Evolutionary conservation across 441 rosid genomes (phyloP).

Genomic region (Flueggea neowawraea): DNA sequence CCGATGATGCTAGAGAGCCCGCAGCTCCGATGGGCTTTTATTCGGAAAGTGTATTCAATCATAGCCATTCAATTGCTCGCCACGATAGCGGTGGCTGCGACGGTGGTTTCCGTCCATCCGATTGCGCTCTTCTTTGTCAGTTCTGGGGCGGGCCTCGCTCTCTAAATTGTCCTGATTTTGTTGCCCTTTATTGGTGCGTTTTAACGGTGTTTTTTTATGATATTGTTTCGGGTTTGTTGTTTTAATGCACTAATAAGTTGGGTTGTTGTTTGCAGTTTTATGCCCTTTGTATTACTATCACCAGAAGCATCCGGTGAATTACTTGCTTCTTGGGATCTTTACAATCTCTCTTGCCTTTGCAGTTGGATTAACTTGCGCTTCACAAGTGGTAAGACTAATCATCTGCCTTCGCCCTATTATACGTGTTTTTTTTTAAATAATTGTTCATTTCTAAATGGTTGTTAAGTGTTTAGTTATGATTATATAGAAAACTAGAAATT

Average conservation of each 20-base stretch:
- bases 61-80: conserved; percentile 60
- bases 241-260: not conserved
- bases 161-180: conserved; percentile 72
- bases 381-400: conserved; percentile 55
- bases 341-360: conserved; percentile 66
- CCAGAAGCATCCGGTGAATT: conserved; percentile 92
- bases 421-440: not conserved
- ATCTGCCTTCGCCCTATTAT: not conserved
- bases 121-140: conserved; percentile 61
- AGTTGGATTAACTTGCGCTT: conserved; percentile 85
- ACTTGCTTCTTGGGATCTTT: conserved; percentile 71
- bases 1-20: conserved; percentile 88
- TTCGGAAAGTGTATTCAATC: conserved; percentile 77
- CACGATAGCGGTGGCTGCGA: conserved; percentile 77
- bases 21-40: conserved; percentile 85
- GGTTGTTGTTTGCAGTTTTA: conserved; percentile 37
- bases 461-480: not conserved
- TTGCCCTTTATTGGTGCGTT: conserved; percentile 59
- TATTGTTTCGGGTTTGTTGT: not conserved
- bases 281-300: conserved; percentile 80
- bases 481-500: no score
- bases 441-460: not conserved
- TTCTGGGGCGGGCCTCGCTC: conserved; percentile 62
- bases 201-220: not conserved
- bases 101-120: conserved; percentile 67